These are phyloP conservation scores for Rhodamnia rubescens DNA, from an alignment of 345 rosid genomes.

Conservation along the genomic window DNA sequence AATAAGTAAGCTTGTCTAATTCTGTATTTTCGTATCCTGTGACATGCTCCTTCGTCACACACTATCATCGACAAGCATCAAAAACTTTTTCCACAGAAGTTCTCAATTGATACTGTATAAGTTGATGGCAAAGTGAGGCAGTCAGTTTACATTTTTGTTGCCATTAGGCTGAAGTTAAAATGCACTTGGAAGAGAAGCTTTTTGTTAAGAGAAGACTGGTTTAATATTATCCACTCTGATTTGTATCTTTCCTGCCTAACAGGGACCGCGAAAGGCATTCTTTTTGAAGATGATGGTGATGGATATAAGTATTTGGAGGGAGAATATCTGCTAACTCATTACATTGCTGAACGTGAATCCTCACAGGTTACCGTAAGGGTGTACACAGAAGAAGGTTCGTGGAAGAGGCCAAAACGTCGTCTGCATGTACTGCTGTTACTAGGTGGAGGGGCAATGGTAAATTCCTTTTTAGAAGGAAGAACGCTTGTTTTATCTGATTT, in stretches of 20 bases:
- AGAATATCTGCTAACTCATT: conserved; percentile 48
- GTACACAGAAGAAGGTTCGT: conserved; percentile 56
- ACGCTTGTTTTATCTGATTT: neutral
- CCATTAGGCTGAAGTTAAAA: neutral
- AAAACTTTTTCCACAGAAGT: neutral
- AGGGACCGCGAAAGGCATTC: conserved; percentile 70
- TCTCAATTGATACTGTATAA: neutral
- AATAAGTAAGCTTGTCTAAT: neutral
- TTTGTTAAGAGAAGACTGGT: neutral
- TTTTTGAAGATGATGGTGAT: conserved; percentile 88
- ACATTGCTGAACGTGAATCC: conserved; percentile 47
- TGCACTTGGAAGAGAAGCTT: neutral
- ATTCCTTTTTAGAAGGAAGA: neutral
- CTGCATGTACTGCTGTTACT: conserved; percentile 55
- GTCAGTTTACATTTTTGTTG: neutral
- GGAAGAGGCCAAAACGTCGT: conserved; percentile 77
- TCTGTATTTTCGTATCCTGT: neutral
- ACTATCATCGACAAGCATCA: neutral
- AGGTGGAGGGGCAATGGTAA: conserved; percentile 79
- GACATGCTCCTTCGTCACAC: neutral
- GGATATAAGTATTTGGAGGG: conserved; percentile 70
- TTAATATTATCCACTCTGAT: neutral
- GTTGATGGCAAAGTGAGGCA: neutral
- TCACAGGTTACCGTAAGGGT: conserved; percentile 54
- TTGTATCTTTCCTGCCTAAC: neutral